phyloP scores from a whole-genome alignment of 257 asterid species.

The Datura wrightii region DNA sequence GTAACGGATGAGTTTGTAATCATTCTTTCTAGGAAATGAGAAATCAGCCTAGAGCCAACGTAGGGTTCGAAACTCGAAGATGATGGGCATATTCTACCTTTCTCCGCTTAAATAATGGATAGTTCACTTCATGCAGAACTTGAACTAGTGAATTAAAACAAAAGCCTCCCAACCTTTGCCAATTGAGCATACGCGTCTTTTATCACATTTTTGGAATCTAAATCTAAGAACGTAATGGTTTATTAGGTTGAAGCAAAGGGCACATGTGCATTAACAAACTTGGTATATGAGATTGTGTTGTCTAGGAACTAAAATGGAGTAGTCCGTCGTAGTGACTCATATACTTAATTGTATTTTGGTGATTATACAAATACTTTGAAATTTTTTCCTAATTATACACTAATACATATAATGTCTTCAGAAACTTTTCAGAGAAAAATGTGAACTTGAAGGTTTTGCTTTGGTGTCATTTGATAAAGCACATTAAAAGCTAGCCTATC shows the following conservation, averaged over 20 bases:
- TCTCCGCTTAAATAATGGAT: neutral
- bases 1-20: neutral
- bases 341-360: conserved; percentile 6
- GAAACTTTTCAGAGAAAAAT: neutral
- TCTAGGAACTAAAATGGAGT: neutral
- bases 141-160: neutral
- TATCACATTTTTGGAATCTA: neutral
- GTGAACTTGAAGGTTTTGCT: neutral
- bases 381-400: neutral
- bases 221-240: neutral
- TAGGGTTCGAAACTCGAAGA: neutral
- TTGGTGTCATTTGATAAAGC: neutral
- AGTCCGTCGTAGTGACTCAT: too few species aligned
- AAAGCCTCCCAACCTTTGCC: neutral
- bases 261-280: neutral
- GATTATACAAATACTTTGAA: neutral
- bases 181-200: neutral
- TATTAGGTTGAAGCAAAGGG: neutral
- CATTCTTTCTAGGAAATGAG: neutral
- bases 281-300: neutral
- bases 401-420: neutral
- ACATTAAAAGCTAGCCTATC: neutral
- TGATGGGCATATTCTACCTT: neutral
- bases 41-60: neutral
- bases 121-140: neutral